Conservation (phyloP, 345 rosid genomes). For the Crucihimalaya himalaica region DNA sequence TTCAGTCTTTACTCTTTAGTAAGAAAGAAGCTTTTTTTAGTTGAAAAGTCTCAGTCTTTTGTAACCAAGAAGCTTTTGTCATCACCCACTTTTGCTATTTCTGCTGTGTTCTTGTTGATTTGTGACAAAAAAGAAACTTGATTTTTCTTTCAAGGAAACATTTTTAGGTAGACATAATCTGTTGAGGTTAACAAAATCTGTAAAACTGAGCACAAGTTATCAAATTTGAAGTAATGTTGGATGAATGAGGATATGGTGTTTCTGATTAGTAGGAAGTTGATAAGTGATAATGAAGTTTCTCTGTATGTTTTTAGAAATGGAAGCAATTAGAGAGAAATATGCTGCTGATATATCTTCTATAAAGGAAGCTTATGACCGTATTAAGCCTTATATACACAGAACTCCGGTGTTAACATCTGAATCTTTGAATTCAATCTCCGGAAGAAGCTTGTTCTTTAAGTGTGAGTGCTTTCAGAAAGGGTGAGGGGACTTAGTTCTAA, state of each 20-base stretch:
- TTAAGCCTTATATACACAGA: conserved; percentile 58
- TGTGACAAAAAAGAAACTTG: background rate
- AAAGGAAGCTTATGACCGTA: conserved; percentile 67
- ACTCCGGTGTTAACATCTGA: conserved; percentile 79
- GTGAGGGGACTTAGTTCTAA: conserved; percentile 45
- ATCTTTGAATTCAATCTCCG: conserved; percentile 59
- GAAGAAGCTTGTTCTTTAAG: conserved; percentile 72
- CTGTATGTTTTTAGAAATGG: conserved; percentile 46
- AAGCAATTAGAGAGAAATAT: conserved; percentile 48
- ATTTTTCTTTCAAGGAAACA: too few species aligned
- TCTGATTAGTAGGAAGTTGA: background rate
- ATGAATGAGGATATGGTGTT: background rate
- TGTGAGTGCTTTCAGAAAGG: conserved; percentile 94
- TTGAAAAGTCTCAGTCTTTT: background rate
- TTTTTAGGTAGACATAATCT: background rate
- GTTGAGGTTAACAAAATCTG: background rate
- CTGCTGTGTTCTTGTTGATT: background rate
- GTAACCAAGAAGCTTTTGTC: conserved; percentile 2
- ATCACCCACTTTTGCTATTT: background rate
- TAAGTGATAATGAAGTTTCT: background rate
- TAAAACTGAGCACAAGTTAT: background rate
- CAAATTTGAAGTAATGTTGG: conserved; percentile 4
- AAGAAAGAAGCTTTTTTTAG: background rate
- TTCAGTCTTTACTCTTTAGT: background rate
- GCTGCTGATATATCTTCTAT: conserved; percentile 82